Evolutionary conservation across 2,329 filamentous ascomycete genomes (phyloP), one percentile per base, ranked within the genome.

Genomic region (Calonectria pauciramosa): DNA sequence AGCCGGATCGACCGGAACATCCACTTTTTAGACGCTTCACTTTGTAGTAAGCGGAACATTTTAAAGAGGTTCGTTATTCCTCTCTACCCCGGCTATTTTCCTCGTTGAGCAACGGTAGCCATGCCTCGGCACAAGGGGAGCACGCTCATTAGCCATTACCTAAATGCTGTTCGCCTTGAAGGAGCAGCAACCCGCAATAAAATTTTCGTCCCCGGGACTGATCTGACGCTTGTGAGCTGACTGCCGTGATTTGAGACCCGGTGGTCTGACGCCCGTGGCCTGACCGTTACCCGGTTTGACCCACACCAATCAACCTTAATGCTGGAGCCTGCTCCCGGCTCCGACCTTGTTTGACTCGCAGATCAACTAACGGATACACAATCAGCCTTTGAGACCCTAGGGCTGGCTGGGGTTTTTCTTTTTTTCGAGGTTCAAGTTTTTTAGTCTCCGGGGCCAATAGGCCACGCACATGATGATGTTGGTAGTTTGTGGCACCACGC

Each of bases 1-100:
- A 63, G 23, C 14, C 56, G 56, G 56, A 63, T 63, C 56, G 56
- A 41, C 56, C 56, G 56, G 56, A 63, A 36, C 56, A 34, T 63
- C 56, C 56, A 63, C 56, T 63, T 63, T 63, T 63, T 38, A 28
- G 36, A 4, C 56, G 9, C 20, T 63, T 41, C 56, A 4, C 10
- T 63, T 30, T 63, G 23, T 20, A 41, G 56, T 41, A 26, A 36
- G 56, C 36, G 56, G 56, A 20, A 63, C 30, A 28, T 13, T 20
- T 18, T 18, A 28, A 18, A 26, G 14, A 23, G 8, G 34, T 63
- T 41, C 16, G 3, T 41, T 23, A 20, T 28, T 23, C 14, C 26
- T 30, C 14, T 41, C 6, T 28, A 16, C 36, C 18, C 34, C 38
- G 56, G 56, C 23, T 38, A 13, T 41, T 41, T 23, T 41, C 14